Evolutionary conservation across 139 green algal species (phyloP), one percentile per base, ranked within the genome.

Genomic region (Micromonas commoda): DNA sequence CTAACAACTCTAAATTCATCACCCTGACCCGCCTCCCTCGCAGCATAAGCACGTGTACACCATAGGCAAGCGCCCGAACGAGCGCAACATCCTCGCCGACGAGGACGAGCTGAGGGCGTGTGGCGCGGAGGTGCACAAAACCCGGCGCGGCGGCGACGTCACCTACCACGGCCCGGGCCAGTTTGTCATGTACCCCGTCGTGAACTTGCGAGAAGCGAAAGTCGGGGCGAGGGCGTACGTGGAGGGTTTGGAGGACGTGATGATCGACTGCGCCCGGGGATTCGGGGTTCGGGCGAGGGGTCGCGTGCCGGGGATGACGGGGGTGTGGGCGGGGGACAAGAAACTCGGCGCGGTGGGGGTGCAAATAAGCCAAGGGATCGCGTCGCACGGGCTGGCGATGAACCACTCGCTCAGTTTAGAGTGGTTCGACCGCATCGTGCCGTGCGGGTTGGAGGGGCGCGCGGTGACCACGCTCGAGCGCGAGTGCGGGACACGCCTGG

Each of bases 321-420:
- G 45, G 35, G 45, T 74, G 45, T 69, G 45, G 37, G 64, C 33
- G 20, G 29, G 57, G 57, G 81, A 88, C 21, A 98, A 87, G 26
- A 98, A 98, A 82, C 83, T 98, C 4, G 93, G 84, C 0, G 94
- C 94, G 0, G 85, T 98, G 0, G 94, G 94, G 1, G 92, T 98
- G 51, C 86, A 86, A 60, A 93, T 98, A 31, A 90, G 89, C 0
- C 82, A 87, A 31, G 94, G 93, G 34, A 72, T 97, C 60, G 91
- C 90, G 9, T 89, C 80, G 29, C 93, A 99, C 77, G 95, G 95
- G 3, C 26, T 97, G 9, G 94, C 94, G 1, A 83, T 98, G 28
- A 98, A 98, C 73, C 83, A 93, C 0, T 71, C 26, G 60, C 88
- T 88, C 3, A 86, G 96, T 80, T 83, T 98, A 16, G 34, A 38